Evolutionary conservation across 768 basidiomycete genomes (phyloP).

Genomic region (Naganishia vaughanmartiniae): DNA sequence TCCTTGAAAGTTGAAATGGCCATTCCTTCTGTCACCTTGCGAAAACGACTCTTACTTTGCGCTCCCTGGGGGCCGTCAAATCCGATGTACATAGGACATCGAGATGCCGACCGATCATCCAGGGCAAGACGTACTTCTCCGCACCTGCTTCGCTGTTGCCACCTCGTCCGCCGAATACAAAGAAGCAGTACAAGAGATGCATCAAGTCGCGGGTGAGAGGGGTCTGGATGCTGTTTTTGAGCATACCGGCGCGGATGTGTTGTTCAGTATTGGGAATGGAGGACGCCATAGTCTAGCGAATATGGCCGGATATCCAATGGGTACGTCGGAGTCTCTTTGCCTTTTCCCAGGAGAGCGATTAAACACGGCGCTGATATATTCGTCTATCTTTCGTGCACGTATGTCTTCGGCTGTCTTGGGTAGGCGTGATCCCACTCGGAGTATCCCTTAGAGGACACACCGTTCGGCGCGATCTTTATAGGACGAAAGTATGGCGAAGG

Average conservation of each 20-base stretch:
- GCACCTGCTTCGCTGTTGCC: conserved; percentile 12
- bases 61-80: too few relatives aligned
- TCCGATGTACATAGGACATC: conserved; percentile 9
- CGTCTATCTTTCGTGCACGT: neutral
- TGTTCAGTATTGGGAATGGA: conserved; percentile 28
- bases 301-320: conserved; percentile 33
- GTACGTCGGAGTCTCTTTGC: neutral
- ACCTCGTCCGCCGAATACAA: conserved; percentile 31
- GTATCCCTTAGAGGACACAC: neutral
- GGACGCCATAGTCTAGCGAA: conserved; percentile 33
- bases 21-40: too few relatives aligned
- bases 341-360: too few relatives aligned
- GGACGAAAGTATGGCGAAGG: conserved; percentile 25
- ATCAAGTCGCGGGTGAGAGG: conserved; percentile 26
- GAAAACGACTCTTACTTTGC: too few relatives aligned
- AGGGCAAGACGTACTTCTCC: conserved; percentile 34
- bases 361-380: too few relatives aligned
- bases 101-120: conserved; percentile 32
- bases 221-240: conserved; percentile 34
- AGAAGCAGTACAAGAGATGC: conserved; percentile 32
- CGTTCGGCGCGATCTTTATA: conserved; percentile 22
- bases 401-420: neutral
- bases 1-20: too few relatives aligned
- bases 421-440: conserved; percentile 18
- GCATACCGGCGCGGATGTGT: conserved; percentile 24